A percentile compares a stretch with the other conserved stretches of the same genome.
Evolutionary conservation across 208 protist genomes (phyloP).

Genomic region (Wallacemonas sp.): DNA sequence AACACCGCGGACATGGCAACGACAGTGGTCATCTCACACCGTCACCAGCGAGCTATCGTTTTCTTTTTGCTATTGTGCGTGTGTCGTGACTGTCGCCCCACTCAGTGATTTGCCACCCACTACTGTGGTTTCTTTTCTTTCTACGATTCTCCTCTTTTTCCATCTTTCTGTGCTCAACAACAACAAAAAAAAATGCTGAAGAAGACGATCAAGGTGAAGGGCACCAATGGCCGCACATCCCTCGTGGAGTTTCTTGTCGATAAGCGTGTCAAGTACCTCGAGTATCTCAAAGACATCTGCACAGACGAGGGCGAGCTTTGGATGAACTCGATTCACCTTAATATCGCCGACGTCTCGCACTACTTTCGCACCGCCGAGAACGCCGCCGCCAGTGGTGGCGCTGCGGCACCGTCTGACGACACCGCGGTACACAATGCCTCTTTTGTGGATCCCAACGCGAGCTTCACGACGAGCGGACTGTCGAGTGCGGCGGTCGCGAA

Average conservation of each 20-base stretch:
- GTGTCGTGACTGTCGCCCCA: no score
- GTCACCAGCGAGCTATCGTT: no score
- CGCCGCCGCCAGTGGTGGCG: background rate
- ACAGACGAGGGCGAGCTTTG: slow-evolving; percentile 58
- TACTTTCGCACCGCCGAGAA: background rate
- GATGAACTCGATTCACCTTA: slow-evolving; percentile 71
- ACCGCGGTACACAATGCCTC: background rate
- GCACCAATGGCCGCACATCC: slow-evolving; percentile 35
- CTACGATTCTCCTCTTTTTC: background rate
- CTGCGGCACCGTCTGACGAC: background rate
- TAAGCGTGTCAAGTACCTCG: slow-evolving; percentile 65
- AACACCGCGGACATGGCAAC: no score
- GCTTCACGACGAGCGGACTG: background rate
- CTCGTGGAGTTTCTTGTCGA: slow-evolving; percentile 63
- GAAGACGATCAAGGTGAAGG: slow-evolving; percentile 55
- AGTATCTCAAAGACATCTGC: slow-evolving; percentile 68
- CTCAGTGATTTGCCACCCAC: no score
- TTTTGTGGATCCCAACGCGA: background rate
- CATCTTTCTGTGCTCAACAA: slow-evolving; percentile 3
- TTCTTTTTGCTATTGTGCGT: background rate
- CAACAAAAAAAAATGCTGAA: slow-evolving; percentile 22
- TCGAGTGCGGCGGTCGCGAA: background rate
- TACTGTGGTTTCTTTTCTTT: background rate
- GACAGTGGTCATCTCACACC: no score
- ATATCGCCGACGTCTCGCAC: slow-evolving; percentile 15